Conservation (phyloP, 306 rosid species). For the Inga laurina region DNA sequence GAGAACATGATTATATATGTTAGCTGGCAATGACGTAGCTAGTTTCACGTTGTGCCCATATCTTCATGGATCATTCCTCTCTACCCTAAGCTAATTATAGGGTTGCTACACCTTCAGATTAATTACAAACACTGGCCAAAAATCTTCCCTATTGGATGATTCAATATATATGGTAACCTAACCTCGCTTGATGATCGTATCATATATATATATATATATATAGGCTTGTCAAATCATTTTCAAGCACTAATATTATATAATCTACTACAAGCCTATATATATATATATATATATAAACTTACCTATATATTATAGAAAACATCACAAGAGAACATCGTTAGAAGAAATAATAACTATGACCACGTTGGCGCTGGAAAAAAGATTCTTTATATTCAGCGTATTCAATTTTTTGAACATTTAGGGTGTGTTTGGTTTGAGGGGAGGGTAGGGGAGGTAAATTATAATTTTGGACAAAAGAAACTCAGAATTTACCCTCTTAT, state of each 20-base stretch:
- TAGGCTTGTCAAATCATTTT: background rate
- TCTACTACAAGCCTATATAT: background rate
- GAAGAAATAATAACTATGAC: background rate
- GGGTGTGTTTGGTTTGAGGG: too few species aligned
- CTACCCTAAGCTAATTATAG: background rate
- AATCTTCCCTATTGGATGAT: background rate
- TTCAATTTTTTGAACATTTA: too few species aligned
- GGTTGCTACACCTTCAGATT: background rate
- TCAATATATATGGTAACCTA: background rate
- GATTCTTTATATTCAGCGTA: too few species aligned
- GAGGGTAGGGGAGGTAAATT: too few species aligned
- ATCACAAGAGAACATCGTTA: background rate
- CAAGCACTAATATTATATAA: background rate
- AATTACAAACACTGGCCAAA: background rate
- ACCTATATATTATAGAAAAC: background rate
- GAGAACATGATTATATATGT: background rate
- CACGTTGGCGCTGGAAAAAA: background rate
- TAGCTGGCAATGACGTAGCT: background rate
- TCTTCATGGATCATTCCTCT: background rate
- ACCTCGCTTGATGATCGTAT: background rate
- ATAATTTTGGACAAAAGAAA: too few species aligned
- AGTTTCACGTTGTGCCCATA: background rate
- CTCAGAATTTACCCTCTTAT: too few species aligned
- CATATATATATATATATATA: background rate
- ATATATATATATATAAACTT: background rate